Evolutionary conservation across 1,284 basidiomycete genomes (phyloP).

Genomic region (Cutaneotrichosporon curvatum): DNA sequence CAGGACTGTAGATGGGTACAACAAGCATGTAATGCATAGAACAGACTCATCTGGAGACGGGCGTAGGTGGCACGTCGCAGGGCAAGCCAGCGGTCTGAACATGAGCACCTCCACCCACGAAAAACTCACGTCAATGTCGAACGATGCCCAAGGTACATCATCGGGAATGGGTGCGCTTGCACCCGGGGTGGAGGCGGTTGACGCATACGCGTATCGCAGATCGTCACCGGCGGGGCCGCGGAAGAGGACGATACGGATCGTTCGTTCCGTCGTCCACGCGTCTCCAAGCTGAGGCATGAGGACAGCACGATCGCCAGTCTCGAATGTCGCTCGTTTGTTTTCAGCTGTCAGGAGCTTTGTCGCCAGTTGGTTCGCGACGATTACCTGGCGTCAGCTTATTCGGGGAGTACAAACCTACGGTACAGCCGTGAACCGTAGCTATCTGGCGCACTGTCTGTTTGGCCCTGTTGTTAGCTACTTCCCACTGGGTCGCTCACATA

Average conservation of each 20-base stretch:
- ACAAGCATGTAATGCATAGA: not conserved
- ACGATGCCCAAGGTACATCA: conserved; percentile 31
- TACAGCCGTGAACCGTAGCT: conserved; percentile 32
- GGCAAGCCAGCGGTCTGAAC: conserved; percentile 28
- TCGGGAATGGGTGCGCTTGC: not conserved
- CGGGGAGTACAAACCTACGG: conserved; percentile 23
- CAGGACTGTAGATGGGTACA: conserved; percentile 31
- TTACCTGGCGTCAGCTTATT: conserved; percentile 24
- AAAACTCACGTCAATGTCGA: conserved; percentile 37
- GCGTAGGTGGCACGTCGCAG: conserved; percentile 24
- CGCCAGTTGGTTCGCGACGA: conserved; percentile 42
- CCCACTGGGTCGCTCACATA: conserved; percentile 22
- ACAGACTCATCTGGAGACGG: not conserved
- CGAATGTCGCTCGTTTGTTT: conserved; percentile 42
- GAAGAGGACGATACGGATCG: conserved; percentile 38
- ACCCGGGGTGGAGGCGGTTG: conserved; percentile 9
- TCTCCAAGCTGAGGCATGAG: conserved; percentile 46
- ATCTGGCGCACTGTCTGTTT: conserved; percentile 40
- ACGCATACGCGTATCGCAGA: conserved; percentile 36
- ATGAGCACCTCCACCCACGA: conserved; percentile 3
- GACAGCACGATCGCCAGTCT: conserved; percentile 42
- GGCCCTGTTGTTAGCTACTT: conserved; percentile 20
- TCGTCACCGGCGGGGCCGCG: conserved; percentile 32
- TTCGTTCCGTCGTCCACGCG: conserved; percentile 39
- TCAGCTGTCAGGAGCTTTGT: conserved; percentile 42